phyloP scores from a whole-genome alignment of 2,329 filamentous ascomycete species.

The Trichophyton equinum region DNA sequence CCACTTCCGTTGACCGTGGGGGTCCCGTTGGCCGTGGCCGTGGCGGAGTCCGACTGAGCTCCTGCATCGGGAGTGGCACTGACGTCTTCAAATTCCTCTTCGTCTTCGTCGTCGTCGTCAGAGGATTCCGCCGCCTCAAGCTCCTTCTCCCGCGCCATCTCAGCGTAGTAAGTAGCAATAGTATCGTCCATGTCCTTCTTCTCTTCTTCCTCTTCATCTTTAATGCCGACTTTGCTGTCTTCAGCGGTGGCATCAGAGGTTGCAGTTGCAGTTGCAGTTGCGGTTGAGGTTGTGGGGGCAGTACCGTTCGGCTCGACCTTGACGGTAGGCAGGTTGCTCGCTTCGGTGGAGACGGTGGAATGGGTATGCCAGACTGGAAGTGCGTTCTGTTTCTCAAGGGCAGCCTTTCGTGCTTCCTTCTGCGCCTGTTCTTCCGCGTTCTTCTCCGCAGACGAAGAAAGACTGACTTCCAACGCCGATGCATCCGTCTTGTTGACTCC shows the following conservation, averaged over 20 bases:
- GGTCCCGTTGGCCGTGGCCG: slow-evolving; percentile 9
- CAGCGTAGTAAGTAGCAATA: slow-evolving; percentile 35
- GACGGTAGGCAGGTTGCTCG: slow-evolving; percentile 7
- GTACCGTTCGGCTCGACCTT: slow-evolving; percentile 12
- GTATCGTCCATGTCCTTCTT: slow-evolving; percentile 36
- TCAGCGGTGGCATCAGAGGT: slow-evolving; percentile 10
- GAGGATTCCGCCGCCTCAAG: slow-evolving; percentile 30
- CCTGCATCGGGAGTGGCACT: slow-evolving; percentile 19
- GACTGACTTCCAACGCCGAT: slow-evolving; percentile 36
- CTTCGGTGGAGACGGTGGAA: slow-evolving; percentile 30
- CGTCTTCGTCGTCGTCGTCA: slow-evolving; percentile 19
- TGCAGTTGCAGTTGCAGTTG: neutral
- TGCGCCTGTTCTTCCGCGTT: slow-evolving; percentile 38
- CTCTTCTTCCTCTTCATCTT: slow-evolving; percentile 28
- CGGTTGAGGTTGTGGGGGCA: neutral
- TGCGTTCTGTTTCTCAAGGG: slow-evolving; percentile 40
- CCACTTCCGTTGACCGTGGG: slow-evolving; percentile 3
- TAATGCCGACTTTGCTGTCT: slow-evolving; percentile 17
- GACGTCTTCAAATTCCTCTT: slow-evolving; percentile 17
- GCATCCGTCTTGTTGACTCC: slow-evolving; percentile 34
- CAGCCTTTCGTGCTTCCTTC: slow-evolving; percentile 36
- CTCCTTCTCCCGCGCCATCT: slow-evolving; percentile 34
- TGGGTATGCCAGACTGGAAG: slow-evolving; percentile 43
- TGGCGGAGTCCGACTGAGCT: slow-evolving; percentile 21
- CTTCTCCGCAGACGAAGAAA: slow-evolving; percentile 38